Evolutionary conservation across 805 yeast species (phyloP).

Genomic region (Saccharomyces mikatae): DNA sequence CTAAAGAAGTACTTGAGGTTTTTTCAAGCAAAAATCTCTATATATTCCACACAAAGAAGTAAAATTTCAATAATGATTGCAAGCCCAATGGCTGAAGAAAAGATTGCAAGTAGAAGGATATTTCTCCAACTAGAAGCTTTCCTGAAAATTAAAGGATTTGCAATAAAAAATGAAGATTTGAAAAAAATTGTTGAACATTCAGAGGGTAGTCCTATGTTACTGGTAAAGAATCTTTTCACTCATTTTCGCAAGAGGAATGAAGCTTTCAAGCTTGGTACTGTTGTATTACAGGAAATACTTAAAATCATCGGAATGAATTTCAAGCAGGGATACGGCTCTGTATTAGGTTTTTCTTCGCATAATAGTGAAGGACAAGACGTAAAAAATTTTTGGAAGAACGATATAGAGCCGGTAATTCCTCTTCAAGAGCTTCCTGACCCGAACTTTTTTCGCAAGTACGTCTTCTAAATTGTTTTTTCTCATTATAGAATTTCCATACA

Average conservation of each 20-base stretch:
- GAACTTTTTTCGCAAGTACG: not conserved
- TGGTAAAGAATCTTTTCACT: constrained; percentile 37
- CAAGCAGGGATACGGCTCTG: constrained; percentile 1
- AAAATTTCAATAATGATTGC: constrained; percentile 37
- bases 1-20: constrained; percentile 32
- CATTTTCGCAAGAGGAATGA: constrained; percentile 38
- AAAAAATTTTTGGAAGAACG: constrained; percentile 2
- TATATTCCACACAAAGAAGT: constrained; percentile 31
- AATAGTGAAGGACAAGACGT: not conserved
- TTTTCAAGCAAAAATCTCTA: constrained; percentile 31
- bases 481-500: not conserved
- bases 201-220: constrained; percentile 31
- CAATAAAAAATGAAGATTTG: constrained; percentile 36
- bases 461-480: not conserved
- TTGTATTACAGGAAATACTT: constrained; percentile 31
- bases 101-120: constrained; percentile 31
- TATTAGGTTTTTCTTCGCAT: not conserved
- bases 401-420: not conserved
- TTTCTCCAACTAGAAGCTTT: constrained; percentile 38
- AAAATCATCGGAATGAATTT: constrained; percentile 16
- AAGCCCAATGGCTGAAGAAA: constrained; percentile 33
- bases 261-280: constrained; percentile 30
- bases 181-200: constrained; percentile 33
- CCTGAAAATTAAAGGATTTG: constrained; percentile 40
- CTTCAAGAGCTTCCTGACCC: not conserved